phyloP scores from a whole-genome alignment of 352 stramenopile genomes.

The Pythium biforme region DNA sequence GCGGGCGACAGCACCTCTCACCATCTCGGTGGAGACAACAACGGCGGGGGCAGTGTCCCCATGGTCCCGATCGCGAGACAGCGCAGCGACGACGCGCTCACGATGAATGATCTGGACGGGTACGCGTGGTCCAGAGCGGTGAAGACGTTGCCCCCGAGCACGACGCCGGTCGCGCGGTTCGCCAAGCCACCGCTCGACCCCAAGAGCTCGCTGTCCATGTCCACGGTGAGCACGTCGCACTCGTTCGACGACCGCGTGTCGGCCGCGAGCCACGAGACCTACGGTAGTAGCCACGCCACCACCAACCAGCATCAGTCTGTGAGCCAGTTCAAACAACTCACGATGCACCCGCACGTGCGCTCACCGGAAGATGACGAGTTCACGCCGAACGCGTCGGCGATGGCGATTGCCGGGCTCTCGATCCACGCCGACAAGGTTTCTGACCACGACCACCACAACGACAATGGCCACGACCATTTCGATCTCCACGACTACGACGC shows the following conservation, averaged over 20 bases:
- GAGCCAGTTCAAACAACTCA: conserved; percentile 22
- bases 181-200: conserved; percentile 6
- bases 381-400: conserved; percentile 48
- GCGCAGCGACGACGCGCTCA: conserved; percentile 23
- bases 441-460: conserved; percentile 1
- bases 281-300: conserved; percentile 27
- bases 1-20: too few species aligned
- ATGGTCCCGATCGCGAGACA: background rate
- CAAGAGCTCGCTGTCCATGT: conserved; percentile 43
- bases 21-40: background rate
- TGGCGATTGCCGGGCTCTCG: conserved; percentile 45
- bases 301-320: background rate
- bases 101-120: conserved; percentile 26
- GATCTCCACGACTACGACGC: conserved; percentile 3
- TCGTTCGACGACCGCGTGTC: conserved; percentile 33
- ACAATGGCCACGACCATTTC: conserved; percentile 12
- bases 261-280: conserved; percentile 23
- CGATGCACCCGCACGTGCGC: conserved; percentile 13
- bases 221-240: conserved; percentile 58
- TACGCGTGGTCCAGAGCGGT: conserved; percentile 8
- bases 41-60: background rate
- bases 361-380: conserved; percentile 29
- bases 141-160: background rate
- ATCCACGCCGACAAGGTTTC: conserved; percentile 27
- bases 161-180: conserved; percentile 1